A percentile compares a stretch with the other conserved stretches of the same genome.
These are phyloP conservation scores for Ensete glaucum DNA, from an alignment of 176 grass and related monocot genomes.

Conservation along the genomic window DNA sequence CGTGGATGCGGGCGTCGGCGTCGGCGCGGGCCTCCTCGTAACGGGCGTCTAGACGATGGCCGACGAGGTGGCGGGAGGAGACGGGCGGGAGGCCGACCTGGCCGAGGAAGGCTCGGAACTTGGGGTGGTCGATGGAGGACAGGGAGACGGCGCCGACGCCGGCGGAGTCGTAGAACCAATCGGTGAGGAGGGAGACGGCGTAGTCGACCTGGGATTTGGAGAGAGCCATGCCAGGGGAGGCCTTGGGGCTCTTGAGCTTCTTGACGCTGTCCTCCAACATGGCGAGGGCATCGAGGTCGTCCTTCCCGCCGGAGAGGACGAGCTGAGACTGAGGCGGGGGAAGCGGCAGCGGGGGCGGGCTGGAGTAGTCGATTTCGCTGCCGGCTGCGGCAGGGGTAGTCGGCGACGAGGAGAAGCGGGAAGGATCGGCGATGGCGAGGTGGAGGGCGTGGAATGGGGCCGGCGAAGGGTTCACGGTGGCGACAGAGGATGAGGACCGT, in stretches of 20 bases:
- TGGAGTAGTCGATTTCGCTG: neutral
- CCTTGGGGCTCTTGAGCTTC: conserved; percentile 44
- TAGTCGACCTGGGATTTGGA: conserved; percentile 41
- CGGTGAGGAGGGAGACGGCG: conserved; percentile 45
- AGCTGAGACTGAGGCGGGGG: neutral
- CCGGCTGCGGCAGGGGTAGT: neutral
- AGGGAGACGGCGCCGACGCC: conserved; percentile 33
- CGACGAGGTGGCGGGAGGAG: conserved; percentile 26
- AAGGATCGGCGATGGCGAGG: neutral
- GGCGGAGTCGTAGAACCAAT: conserved; percentile 73
- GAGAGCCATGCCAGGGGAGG: conserved; percentile 28
- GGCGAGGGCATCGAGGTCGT: neutral
- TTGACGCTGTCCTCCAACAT: conserved; percentile 1
- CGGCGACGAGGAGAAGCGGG: neutral
- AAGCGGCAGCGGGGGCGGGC: neutral
- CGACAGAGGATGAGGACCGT: neutral
- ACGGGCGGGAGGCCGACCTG: conserved; percentile 55
- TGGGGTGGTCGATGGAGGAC: conserved; percentile 50
- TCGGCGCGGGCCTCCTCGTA: conserved; percentile 40
- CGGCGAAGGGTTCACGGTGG: neutral
- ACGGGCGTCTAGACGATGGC: conserved; percentile 39
- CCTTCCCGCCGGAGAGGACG: conserved; percentile 3
- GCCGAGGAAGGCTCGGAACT: conserved; percentile 47
- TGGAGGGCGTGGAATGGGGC: neutral
- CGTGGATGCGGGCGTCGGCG: conserved; percentile 48